Base-by-base conservation (phyloP, 2,329 filamentous ascomycete species). In the Esteya vermicola region DNA sequence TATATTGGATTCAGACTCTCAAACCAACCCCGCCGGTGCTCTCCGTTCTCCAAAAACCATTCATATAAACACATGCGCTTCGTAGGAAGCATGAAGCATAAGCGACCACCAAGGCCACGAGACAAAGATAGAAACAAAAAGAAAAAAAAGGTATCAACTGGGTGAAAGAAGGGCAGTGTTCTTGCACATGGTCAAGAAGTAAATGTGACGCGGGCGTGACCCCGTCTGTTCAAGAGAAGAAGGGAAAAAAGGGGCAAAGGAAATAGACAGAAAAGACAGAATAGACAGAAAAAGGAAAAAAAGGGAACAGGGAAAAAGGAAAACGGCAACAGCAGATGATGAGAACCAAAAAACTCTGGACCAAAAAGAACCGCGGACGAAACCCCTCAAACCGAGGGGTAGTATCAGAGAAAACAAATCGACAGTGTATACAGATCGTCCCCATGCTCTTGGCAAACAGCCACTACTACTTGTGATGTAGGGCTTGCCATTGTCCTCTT, bases 111-210 rank as follows among this genome's bases (percentile, higher is more conserved):
- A n/a, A n/a, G n/a, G n/a, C n/a, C n/a, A n/a, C n/a, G n/a, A n/a
- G n/a, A n/a, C n/a, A n/a, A n/a, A n/a, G n/a, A n/a, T 31, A 26
- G 23, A 38, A 38, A 4, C 25, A 23, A 33, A 9, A 39, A 32
- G 22, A 38, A 38, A 19, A 22, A 38, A 38, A 19, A 33, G 37
- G 31, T 33, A 39, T 39, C 28, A 33, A 30, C 20, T 19, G 26
- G n/a, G 18, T n/a, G n/a, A n/a, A n/a, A n/a, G n/a, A n/a, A n/a
- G n/a, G n/a, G n/a, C n/a, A 37, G 35, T 25, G 18, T 39, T 33
- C 31, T 33, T 25, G 36, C 19, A 21, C 23, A 21, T 37, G 25
- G 26, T 37, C 19, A 37, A 19, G 26, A 31, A 13, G n/a, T 20
- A 36, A 28, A 13, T n/a, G 25, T 23, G 12, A 16, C 21, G 23